These are phyloP conservation scores for Zygoascus hellenicus DNA, from an alignment of 1,139 yeast species.

Conservation along the genomic window DNA sequence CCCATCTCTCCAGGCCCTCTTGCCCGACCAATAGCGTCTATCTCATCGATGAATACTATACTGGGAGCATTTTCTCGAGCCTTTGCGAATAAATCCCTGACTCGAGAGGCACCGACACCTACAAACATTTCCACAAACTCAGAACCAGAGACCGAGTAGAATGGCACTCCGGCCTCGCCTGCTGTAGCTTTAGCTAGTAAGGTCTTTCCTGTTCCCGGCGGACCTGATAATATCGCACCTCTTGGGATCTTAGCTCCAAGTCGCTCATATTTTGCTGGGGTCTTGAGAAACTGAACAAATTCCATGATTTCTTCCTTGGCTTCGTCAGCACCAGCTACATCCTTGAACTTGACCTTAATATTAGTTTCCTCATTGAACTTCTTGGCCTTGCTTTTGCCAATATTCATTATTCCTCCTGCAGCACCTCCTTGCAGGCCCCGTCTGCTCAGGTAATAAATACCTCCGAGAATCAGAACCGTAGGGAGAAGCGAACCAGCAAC, in stretches of 20 bases:
- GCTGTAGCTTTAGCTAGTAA: slow-evolving; percentile 96
- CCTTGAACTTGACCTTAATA: slow-evolving; percentile 77
- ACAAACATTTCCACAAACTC: slow-evolving; percentile 98
- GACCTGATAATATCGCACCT: slow-evolving; percentile 95
- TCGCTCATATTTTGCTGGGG: slow-evolving; percentile 85
- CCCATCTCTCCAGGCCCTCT: slow-evolving; percentile 63
- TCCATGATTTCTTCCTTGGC: slow-evolving; percentile 98
- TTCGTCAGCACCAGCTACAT: slow-evolving; percentile 96
- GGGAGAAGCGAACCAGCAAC: slow-evolving; percentile 71
- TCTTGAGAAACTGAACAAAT: slow-evolving; percentile 84
- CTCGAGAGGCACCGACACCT: slow-evolving; percentile 98
- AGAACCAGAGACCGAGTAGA: slow-evolving; percentile 90
- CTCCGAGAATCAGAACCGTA: slow-evolving; percentile 78
- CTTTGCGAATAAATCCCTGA: slow-evolving; percentile 85
- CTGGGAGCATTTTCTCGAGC: slow-evolving; percentile 93
- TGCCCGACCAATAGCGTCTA: slow-evolving; percentile 96
- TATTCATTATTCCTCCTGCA: slow-evolving; percentile 38
- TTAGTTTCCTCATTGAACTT: slow-evolving; percentile 88
- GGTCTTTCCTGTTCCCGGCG: slow-evolving; percentile 99
- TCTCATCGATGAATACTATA: slow-evolving; percentile 92
- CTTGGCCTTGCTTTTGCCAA: slow-evolving; percentile 79
- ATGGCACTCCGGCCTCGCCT: slow-evolving; percentile 97
- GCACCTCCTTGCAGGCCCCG: slow-evolving; percentile 45
- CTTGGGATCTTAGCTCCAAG: slow-evolving; percentile 96
- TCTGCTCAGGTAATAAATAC: slow-evolving; percentile 65